These are phyloP conservation scores for Deinandra increscens DNA, from an alignment of 129 eudicot species.

Conservation along the genomic window DNA sequence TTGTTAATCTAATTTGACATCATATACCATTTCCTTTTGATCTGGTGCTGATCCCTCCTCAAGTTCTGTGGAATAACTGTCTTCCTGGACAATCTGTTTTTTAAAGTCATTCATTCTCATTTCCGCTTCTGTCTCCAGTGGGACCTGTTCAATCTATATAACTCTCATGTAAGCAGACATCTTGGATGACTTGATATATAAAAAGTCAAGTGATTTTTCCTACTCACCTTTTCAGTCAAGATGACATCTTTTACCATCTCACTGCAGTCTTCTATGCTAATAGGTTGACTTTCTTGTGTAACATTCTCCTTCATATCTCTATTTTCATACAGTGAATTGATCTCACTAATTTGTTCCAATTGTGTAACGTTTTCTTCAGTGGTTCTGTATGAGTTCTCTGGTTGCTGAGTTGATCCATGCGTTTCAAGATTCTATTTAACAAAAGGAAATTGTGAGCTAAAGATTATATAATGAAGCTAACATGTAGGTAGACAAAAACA, in stretches of 20 bases:
- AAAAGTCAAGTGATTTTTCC: background rate
- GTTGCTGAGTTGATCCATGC: background rate
- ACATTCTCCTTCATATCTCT: conserved; percentile 20
- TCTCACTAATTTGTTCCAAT: background rate
- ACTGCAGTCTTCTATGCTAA: conserved; percentile 12
- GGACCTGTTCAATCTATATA: conserved; percentile 19
- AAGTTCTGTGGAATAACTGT: conserved; percentile 13
- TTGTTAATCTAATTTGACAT: conserved; percentile 21
- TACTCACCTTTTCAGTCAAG: conserved; percentile 34
- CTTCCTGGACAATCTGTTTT: conserved; percentile 24
- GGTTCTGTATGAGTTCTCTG: conserved; percentile 6
- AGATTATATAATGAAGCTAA: conserved; percentile 1
- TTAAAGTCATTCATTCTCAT: conserved; percentile 7
- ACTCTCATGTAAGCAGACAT: conserved; percentile 7
- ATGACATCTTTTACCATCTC: conserved; percentile 27
- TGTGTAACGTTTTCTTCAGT: conserved; percentile 12
- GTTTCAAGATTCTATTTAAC: conserved; percentile 6
- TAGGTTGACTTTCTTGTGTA: conserved; percentile 22
- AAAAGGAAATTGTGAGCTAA: background rate
- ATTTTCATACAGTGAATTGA: background rate
- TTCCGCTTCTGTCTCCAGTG: conserved; percentile 2
- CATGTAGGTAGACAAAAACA: background rate
- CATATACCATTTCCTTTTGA: conserved; percentile 21
- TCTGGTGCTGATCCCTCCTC: conserved; percentile 16
- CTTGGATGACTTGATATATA: conserved; percentile 10